Evolutionary conservation across 2,329 filamentous ascomycete species (phyloP), one percentile per base, ranked within the genome.

Genomic region (Thielaviopsis populi): DNA sequence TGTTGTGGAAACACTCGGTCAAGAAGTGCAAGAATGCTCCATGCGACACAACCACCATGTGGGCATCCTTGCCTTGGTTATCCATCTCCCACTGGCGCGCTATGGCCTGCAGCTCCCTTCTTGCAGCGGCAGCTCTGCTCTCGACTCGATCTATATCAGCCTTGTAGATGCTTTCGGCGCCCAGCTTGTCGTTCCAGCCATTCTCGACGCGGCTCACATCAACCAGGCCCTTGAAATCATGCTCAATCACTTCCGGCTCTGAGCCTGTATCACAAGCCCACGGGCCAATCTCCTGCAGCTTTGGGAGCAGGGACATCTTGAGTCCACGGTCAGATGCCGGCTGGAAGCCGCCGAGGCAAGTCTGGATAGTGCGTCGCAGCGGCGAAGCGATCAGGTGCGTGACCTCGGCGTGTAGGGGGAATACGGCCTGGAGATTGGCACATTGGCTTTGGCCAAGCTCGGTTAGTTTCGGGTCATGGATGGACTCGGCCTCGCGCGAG

Each of bases 1-100:
- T 79, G 50, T 84, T 87, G 63, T 83, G 78, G 83, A 85, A 95
- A 70, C 95, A 90, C 68, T 91, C 83, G 0, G 89, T 94, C 67
- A 96, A 75, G 70, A 89, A 95, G 72, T 96, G 91, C 69, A 95
- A 72, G 69, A 91, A 88, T 0, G 87, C 88, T 1, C 91, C 91
- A 70, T 95, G 91, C 2, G 89, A 87, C 7, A 95, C 89, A 1
- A 91, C 79, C 0, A 86, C 83, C 33, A 95, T 81, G 69, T 92
- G 81, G 2, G 75, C 77, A 69, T 88, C 84, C 4, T 71, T 70
- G 1, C 70, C 74, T 1, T 72, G 72, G 37, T 63, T 58, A 33
- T 70, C 69, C 77, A 73, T 42, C 75, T 79, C 54, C 76, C 76
- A 17, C 73, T 72, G 1, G 76, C 82, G 66, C 79, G 75, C 62